phyloP scores from a whole-genome alignment of 106 monocot genomes.

The Dioscorea alata region DNA sequence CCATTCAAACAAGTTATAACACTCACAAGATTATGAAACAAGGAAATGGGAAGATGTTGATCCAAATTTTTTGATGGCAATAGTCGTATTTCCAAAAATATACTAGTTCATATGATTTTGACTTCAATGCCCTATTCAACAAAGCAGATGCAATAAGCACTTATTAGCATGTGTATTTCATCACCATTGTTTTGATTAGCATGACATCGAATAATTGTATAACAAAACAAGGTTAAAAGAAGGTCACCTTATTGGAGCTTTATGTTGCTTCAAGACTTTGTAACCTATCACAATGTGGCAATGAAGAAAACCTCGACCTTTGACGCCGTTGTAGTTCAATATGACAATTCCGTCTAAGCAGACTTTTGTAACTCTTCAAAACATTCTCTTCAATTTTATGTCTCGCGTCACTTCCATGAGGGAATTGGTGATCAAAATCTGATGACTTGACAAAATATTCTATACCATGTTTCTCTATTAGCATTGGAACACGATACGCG shows the following conservation, averaged over 20 bases:
- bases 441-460: slow-evolving; percentile 62
- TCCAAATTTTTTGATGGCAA: no score
- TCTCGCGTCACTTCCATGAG: slow-evolving; percentile 42
- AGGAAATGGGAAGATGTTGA: no score
- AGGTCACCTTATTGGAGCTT: neutral
- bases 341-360: slow-evolving; percentile 51
- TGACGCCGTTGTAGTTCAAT: slow-evolving; percentile 51
- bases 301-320: slow-evolving; percentile 44
- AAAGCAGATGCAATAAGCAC: no score
- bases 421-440: slow-evolving; percentile 58
- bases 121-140: no score
- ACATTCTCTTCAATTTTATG: slow-evolving; percentile 41
- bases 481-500: slow-evolving; percentile 42
- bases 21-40: no score
- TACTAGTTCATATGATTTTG: no score
- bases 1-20: no score
- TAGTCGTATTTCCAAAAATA: no score
- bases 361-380: slow-evolving; percentile 41
- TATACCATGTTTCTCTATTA: slow-evolving; percentile 53
- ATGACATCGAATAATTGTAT: no score
- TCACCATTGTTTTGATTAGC: no score
- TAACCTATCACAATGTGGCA: slow-evolving; percentile 61
- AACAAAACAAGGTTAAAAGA: no score
- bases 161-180: no score
- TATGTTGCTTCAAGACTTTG: slow-evolving; percentile 29